Percentiles rank a stretch among this genome's conserved stretches.
Conservation (phyloP, 805 yeast species). For the Tetrapisispora fleetii region DNA sequence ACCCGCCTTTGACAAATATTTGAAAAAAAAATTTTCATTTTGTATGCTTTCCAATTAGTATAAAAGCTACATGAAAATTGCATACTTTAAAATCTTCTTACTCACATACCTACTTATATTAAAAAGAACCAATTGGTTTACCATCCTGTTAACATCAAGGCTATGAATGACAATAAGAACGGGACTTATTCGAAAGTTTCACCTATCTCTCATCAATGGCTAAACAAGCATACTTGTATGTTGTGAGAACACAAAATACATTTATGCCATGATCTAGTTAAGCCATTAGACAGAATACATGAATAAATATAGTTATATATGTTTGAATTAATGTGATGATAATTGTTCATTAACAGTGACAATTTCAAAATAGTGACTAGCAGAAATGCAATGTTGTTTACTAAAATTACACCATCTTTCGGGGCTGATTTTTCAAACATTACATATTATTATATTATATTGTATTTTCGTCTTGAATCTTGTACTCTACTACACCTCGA, state of each 20-base stretch:
- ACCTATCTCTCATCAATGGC: background rate
- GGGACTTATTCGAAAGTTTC: no score
- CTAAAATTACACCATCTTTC: conserved; percentile 33
- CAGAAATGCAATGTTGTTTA: conserved; percentile 29
- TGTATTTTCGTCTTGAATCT: background rate
- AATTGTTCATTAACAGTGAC: conserved; percentile 23
- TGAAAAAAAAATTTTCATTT: no score
- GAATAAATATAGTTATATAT: no score
- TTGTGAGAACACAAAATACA: background rate
- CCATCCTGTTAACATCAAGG: no score
- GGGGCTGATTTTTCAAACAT: conserved; percentile 26
- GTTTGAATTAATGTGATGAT: conserved; percentile 24
- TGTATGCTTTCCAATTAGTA: no score
- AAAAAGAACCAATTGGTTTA: no score
- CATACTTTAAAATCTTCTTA: no score
- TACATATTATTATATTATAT: background rate
- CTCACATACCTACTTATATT: no score
- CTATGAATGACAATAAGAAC: no score
- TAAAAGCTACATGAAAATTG: no score
- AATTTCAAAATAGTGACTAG: conserved; percentile 29
- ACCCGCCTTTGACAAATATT: no score
- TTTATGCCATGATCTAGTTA: background rate
- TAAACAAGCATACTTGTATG: background rate
- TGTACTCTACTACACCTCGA: no score
- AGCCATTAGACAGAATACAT: background rate